These are phyloP conservation scores for Lasiosphaeria miniovina DNA, from an alignment of 495 filamentous ascomycete genomes.

Conservation along the genomic window DNA sequence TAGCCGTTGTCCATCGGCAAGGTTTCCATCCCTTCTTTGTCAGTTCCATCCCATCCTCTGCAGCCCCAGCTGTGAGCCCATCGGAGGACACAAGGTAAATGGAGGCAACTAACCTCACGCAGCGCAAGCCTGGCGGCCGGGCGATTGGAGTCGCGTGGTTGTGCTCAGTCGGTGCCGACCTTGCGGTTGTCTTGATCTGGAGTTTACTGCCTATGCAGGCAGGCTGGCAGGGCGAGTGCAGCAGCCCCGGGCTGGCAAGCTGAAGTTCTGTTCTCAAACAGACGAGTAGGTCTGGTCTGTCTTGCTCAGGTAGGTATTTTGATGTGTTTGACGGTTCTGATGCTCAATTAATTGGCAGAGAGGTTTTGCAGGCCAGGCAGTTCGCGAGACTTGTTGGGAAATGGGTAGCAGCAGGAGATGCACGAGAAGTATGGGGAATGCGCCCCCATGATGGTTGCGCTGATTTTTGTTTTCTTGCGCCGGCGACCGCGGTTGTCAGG, in stretches of 20 bases:
- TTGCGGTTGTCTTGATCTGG: constrained; percentile 10
- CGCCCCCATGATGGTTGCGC: constrained; percentile 16
- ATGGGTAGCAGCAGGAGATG: constrained; percentile 17
- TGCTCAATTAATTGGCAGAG: constrained; percentile 9
- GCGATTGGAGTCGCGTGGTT: constrained; percentile 39
- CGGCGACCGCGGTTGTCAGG: constrained; percentile 14
- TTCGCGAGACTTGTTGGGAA: constrained; percentile 1
- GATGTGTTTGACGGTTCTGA: constrained; percentile 1
- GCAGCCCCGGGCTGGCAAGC: neutral
- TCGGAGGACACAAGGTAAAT: neutral
- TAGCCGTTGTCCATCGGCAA: constrained; percentile 5
- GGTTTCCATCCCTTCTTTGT: too few species aligned
- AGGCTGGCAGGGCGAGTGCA: constrained; percentile 1
- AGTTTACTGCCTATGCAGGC: constrained; percentile 18
- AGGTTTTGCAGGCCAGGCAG: constrained; percentile 2
- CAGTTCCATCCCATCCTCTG: neutral
- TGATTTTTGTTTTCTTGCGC: constrained; percentile 25
- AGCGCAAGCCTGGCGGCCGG: constrained; percentile 71
- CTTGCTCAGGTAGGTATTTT: neutral
- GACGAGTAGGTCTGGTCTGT: neutral
- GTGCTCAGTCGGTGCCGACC: constrained; percentile 39
- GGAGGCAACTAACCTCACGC: constrained; percentile 57
- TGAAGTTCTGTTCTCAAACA: neutral
- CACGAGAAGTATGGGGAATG: constrained; percentile 12
- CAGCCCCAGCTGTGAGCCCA: neutral